phyloP scores from a whole-genome alignment of 2,329 filamentous ascomycete genomes.

The Zalaria obscura region DNA sequence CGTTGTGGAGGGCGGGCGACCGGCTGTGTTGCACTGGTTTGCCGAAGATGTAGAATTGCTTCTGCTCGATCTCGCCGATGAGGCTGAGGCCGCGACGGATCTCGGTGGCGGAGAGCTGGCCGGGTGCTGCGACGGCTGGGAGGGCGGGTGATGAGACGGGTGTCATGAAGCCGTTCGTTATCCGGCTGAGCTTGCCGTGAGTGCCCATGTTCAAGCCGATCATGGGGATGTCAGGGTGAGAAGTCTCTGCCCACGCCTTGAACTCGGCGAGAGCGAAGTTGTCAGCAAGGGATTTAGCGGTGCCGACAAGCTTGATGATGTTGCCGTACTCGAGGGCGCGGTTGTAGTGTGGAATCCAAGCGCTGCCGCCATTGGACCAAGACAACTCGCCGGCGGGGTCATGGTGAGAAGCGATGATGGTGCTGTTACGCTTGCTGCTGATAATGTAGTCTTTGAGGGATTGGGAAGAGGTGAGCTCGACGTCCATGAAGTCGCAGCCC shows the following conservation, averaged over 20 bases:
- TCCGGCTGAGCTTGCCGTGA: conserved; percentile 73
- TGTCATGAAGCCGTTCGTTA: conserved; percentile 86
- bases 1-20: conserved; percentile 82
- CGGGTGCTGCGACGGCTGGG: conserved; percentile 87
- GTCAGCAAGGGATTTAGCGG: conserved; percentile 62
- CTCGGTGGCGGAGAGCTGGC: conserved; percentile 79
- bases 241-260: conserved; percentile 57
- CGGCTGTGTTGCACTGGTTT: conserved; percentile 69
- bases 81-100: conserved; percentile 68
- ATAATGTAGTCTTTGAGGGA: conserved; percentile 46
- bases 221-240: conserved; percentile 60
- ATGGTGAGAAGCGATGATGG: conserved; percentile 91
- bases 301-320: conserved; percentile 84
- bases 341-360: conserved; percentile 81
- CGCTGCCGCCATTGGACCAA: conserved; percentile 60
- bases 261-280: conserved; percentile 78
- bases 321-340: conserved; percentile 80
- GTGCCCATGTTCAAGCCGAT: conserved; percentile 95
- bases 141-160: conserved; percentile 81
- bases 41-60: conserved; percentile 77
- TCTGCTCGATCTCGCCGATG: conserved; percentile 62
- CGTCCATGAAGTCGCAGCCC: conserved; percentile 82
- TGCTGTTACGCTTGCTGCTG: conserved; percentile 50
- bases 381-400: conserved; percentile 66
- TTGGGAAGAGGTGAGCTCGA: conserved; percentile 78